Base-by-base conservation (phyloP, 495 filamentous ascomycete species). In the Xylaria scruposa region DNA sequence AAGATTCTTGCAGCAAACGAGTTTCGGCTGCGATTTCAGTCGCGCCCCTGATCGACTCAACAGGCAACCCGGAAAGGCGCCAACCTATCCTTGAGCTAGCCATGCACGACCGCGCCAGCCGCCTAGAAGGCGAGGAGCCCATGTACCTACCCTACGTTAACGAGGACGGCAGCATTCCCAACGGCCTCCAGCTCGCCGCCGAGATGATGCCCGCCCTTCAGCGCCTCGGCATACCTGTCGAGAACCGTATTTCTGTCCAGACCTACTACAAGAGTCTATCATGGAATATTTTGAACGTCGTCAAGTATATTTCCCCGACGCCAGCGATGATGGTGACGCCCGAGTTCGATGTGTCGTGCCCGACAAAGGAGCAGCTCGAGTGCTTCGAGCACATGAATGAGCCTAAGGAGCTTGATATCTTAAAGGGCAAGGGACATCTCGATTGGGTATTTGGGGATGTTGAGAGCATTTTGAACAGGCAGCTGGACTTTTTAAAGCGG, bases 401-500 rank as follows among this genome's bases (percentile, higher is more conserved):
- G 58, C 58, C 58, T 13, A 60, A 60, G 17, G 58, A 60, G 31
- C 58, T 36, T 17, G 26, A 38, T 15, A 38, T 60, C 8, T 36
- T 60, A 8, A 38, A 36, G 58, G 31, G 31, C 17, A 60, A 60
- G 33, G 29, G 31, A 4, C 58, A 60, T 36, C 33, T 60, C 19
- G 58, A 60, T 40, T 60, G 58, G 58, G n/a, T 60, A 19, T 60
- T 60, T 24, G 58, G 58, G 19, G 58, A 60, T 60, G 31, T 60
- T 10, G 58, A 60, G 7, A 33, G 31, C 26, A 38, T 60, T 60
- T 60, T 60, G 29, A 60, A 38, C 33, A 33, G 31, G 7, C 58
- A 60, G 33, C 19, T 60, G 0, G 58, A 60, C 58, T 60, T 60
- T 38, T 60, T 60, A 17, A 82, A 81, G 33, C 29, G 31, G 31